Percentiles rank a stretch among this genome's conserved stretches.
Evolutionary conservation across 352 stramenopile species (phyloP).

Genomic region (Pythium oligandrum): DNA sequence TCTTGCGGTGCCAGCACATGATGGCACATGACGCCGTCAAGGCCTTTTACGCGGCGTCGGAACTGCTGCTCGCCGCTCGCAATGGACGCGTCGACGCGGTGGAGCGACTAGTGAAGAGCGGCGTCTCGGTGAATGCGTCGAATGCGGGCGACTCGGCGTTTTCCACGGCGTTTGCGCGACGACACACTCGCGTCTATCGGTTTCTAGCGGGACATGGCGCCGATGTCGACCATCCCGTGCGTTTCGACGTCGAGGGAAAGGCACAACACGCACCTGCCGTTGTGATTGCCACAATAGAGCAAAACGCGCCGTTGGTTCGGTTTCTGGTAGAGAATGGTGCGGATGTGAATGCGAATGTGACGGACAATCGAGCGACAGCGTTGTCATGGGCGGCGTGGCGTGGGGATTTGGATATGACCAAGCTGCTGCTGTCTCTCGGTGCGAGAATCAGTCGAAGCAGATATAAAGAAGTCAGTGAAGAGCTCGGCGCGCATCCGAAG

Average conservation of each 20-base stretch:
- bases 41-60: too few relatives aligned
- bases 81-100: not conserved
- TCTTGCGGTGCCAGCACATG: too few relatives aligned
- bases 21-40: too few relatives aligned
- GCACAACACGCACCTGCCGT: too few relatives aligned
- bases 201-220: conserved; percentile 2
- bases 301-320: conserved; percentile 5
- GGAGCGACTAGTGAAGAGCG: not conserved
- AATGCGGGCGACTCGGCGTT: conserved; percentile 8
- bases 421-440: not conserved
- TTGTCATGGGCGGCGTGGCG: conserved; percentile 4
- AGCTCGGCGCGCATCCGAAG: too few relatives aligned
- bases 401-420: conserved; percentile 3
- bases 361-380: not conserved
- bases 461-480: too few relatives aligned
- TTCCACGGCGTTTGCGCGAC: conserved; percentile 5
- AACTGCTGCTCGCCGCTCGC: too few relatives aligned
- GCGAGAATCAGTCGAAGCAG: not conserved
- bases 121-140: too few relatives aligned
- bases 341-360: not conserved
- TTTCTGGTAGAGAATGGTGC: conserved; percentile 7
- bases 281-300: not conserved
- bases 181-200: conserved; percentile 2
- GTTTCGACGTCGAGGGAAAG: too few relatives aligned
- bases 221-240: not conserved